Evolutionary conservation across 164 flowering plant species (phyloP), one percentile per base, ranked within the genome.

Genomic region (Umbilicus rupestris): DNA sequence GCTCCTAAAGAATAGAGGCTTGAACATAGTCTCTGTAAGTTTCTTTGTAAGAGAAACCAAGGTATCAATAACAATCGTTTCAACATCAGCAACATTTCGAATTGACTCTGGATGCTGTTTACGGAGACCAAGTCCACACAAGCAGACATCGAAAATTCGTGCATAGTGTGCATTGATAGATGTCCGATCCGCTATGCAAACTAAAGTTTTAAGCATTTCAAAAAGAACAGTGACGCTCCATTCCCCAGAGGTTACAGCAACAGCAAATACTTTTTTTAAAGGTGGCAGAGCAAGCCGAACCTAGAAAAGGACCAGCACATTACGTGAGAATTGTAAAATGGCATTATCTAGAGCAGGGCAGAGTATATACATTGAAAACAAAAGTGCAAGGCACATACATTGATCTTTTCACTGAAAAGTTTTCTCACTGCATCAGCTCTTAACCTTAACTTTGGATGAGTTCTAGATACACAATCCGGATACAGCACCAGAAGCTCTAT

Each of bases 41-140:
- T 87, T 93, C 88, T 84, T 82, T 19, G 96, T 85, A 66, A 93
- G 76, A 33, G 74, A 63, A 71, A 85, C 74, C 71, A 86, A 70
- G 31, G 96, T 81, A 76, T 73, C 71, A 50, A 86, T 77, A 55
- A 90, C 84, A 71, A 76, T 73, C 37, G 76, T 69, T 76, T 93
- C 98, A 2, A 90, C 92, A 39, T 63, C 60, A 75, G 81, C 70
- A 42, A 93, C 72, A 39, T 81, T 74, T 64, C 69, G 69, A 41
- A 94, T 45, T 19, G 96, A 79, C 35, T 58, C 74, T 59, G 84
- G 87, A 52, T 68, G 79, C 67, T 83, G 85, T 59, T 82, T 79
- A 15, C 98, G 97, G 65, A 94, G 82, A 83, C 86, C 98, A 73
- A 94, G 97, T 8, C 93, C 95, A 63, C 70, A 45, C 75, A 94